A percentile compares a stretch with the other conserved stretches of the same genome.
Conservation (phyloP, 352 stramenopile genomes). For the Phytophthora rubi region DNA sequence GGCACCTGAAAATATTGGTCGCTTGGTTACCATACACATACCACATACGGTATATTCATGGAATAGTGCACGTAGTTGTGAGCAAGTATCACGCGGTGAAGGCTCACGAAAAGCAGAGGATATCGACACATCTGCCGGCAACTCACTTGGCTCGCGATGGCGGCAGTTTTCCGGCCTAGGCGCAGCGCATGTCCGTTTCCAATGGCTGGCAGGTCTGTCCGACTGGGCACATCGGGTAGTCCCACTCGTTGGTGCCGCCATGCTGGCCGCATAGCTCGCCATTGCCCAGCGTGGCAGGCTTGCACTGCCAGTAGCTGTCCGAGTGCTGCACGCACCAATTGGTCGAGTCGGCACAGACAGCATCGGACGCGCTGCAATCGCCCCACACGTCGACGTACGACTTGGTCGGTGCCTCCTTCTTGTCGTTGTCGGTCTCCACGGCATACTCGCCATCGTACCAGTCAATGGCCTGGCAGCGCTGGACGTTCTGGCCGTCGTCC, state of each 20-base stretch:
- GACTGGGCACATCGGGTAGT: conserved; percentile 37
- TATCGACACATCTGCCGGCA: not conserved
- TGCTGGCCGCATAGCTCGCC: conserved; percentile 43
- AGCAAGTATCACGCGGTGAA: not conserved
- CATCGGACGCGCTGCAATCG: conserved; percentile 25
- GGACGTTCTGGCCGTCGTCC: conserved; percentile 31
- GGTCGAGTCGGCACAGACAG: conserved; percentile 14
- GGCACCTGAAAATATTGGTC: too few species aligned
- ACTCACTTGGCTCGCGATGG: not conserved
- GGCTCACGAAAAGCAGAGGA: not conserved
- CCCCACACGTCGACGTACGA: conserved; percentile 28
- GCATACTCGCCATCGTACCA: conserved; percentile 5
- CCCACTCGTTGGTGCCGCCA: conserved; percentile 37
- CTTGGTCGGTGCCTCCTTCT: not conserved
- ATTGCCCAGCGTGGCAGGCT: conserved; percentile 29
- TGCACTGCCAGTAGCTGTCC: conserved; percentile 41
- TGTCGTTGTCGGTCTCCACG: conserved; percentile 6
- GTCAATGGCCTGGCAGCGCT: conserved; percentile 22
- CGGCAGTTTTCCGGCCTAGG: conserved; percentile 21
- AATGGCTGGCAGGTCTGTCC: conserved; percentile 33
- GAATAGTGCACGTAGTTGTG: not conserved
- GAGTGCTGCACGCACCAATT: conserved; percentile 37
- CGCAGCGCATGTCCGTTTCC: conserved; percentile 33
- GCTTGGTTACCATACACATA: too few species aligned
- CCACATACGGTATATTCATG: not conserved